Percentiles rank a stretch among this genome's conserved stretches.
phyloP scores from a whole-genome alignment of 805 yeast species.

The Starmerella vitae region DNA sequence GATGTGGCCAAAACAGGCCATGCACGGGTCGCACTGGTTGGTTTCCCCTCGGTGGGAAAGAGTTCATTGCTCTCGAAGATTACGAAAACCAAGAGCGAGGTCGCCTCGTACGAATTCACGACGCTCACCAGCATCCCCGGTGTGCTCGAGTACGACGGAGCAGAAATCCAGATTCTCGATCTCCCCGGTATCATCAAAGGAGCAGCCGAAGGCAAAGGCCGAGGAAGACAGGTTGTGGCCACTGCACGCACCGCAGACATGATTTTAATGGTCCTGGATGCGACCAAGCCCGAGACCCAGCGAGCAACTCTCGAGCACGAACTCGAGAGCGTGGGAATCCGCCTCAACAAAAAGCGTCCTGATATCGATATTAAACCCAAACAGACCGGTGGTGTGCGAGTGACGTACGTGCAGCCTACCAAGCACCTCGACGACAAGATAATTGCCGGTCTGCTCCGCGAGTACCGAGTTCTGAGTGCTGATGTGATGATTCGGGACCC shows the following conservation, averaged over 20 bases:
- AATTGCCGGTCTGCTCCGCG: constrained; percentile 62
- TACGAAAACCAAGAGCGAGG: constrained; percentile 86
- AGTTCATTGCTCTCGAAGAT: constrained; percentile 79
- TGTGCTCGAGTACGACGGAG: constrained; percentile 86
- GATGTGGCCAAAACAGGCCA: constrained; percentile 94
- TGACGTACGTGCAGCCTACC: constrained; percentile 71
- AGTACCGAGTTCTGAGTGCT: constrained; percentile 82
- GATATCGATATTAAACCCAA: constrained; percentile 65
- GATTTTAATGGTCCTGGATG: constrained; percentile 85
- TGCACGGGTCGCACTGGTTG: constrained; percentile 88
- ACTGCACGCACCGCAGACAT: constrained; percentile 92
- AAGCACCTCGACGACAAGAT: constrained; percentile 68
- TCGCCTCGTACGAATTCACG: constrained; percentile 91
- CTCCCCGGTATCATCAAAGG: constrained; percentile 95
- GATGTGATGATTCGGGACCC: constrained; percentile 86
- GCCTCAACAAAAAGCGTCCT: constrained; percentile 72
- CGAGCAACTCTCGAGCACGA: constrained; percentile 75
- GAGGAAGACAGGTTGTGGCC: constrained; percentile 93
- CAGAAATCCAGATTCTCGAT: constrained; percentile 95
- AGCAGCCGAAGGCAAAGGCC: constrained; percentile 92
- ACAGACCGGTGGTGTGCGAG: constrained; percentile 82
- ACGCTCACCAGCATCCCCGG: constrained; percentile 96
- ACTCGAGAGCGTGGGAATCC: constrained; percentile 83
- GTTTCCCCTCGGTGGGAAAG: constrained; percentile 96
- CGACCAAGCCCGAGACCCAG: constrained; percentile 87